phyloP scores from a whole-genome alignment of 2,329 filamentous ascomycete genomes.

The Aspergillus sp. region DNA sequence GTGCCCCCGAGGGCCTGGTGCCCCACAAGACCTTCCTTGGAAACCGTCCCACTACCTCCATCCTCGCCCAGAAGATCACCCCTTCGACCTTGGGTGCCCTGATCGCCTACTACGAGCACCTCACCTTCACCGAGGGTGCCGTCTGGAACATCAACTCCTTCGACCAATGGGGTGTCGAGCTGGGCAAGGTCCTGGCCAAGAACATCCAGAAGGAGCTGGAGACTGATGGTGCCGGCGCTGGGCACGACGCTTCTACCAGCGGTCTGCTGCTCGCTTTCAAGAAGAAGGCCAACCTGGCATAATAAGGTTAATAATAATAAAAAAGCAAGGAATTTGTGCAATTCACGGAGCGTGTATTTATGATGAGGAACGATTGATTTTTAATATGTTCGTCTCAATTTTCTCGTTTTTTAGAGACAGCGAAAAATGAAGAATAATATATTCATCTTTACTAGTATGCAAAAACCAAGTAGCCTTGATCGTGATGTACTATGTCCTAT shows the following conservation, averaged over 20 bases:
- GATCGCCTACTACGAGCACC: conserved; percentile 98
- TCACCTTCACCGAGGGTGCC: conserved; percentile 95
- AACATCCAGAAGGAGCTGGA: conserved; percentile 84
- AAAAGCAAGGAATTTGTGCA: background rate
- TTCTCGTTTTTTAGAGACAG: background rate
- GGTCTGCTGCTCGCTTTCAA: conserved; percentile 91
- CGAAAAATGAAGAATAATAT: background rate
- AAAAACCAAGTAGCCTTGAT: background rate
- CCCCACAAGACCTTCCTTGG: conserved; percentile 99
- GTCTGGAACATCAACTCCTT: conserved; percentile 99
- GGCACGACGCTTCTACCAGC: conserved; percentile 81
- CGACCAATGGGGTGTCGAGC: conserved; percentile 98
- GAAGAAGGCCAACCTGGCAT: conserved; percentile 54
- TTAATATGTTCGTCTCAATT: background rate
- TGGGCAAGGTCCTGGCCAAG: conserved; percentile 94
- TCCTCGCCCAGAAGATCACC: conserved; percentile 88
- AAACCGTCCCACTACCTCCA: conserved; percentile 93
- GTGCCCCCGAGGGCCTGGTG: conserved; percentile 53
- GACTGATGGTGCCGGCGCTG: conserved; percentile 57
- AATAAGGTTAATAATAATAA: conserved; percentile 8
- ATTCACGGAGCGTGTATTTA: background rate
- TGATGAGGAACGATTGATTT: background rate
- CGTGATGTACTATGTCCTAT: background rate
- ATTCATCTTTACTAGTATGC: background rate
- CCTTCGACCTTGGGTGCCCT: conserved; percentile 87